These are phyloP conservation scores for Lipomyces mesembrius DNA, from an alignment of 805 yeast genomes.

Conservation along the genomic window DNA sequence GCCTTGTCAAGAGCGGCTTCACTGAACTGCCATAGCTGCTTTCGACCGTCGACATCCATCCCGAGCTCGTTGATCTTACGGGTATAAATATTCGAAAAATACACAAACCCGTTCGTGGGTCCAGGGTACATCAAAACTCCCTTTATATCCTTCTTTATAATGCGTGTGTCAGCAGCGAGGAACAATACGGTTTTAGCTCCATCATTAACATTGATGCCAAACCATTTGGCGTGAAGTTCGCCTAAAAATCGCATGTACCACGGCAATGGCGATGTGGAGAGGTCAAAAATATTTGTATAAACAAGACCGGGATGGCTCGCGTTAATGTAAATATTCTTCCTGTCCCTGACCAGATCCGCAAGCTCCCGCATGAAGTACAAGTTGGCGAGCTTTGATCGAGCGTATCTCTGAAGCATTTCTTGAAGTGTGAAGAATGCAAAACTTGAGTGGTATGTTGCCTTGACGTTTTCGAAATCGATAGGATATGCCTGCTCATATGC, in stretches of 20 bases:
- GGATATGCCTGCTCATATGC: constrained; percentile 13
- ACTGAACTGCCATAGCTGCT: constrained; percentile 31
- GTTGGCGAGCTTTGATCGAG: constrained; percentile 35
- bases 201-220: constrained; percentile 28
- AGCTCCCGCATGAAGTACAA: constrained; percentile 27
- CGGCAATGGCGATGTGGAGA: constrained; percentile 28
- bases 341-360: constrained; percentile 13
- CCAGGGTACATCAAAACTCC: constrained; percentile 26
- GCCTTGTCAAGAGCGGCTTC: constrained; percentile 30
- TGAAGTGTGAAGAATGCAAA: constrained; percentile 15
- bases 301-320: constrained; percentile 36
- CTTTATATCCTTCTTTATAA: constrained; percentile 15
- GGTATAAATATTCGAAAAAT: constrained; percentile 23
- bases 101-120: constrained; percentile 20
- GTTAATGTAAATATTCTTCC: constrained; percentile 30
- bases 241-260: constrained; percentile 16
- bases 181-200: constrained; percentile 34
- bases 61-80: constrained; percentile 17
- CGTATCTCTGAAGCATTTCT: constrained; percentile 26
- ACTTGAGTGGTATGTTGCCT: constrained; percentile 7
- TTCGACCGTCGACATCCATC: constrained; percentile 16
- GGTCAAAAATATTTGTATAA: constrained; percentile 27
- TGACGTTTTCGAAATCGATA: constrained; percentile 25
- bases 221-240: constrained; percentile 18
- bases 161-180: constrained; percentile 23